A percentile compares a stretch with the other conserved stretches of the same genome.
Conservation (phyloP, 2,329 filamentous ascomycete genomes). For the Fusarium udum region DNA sequence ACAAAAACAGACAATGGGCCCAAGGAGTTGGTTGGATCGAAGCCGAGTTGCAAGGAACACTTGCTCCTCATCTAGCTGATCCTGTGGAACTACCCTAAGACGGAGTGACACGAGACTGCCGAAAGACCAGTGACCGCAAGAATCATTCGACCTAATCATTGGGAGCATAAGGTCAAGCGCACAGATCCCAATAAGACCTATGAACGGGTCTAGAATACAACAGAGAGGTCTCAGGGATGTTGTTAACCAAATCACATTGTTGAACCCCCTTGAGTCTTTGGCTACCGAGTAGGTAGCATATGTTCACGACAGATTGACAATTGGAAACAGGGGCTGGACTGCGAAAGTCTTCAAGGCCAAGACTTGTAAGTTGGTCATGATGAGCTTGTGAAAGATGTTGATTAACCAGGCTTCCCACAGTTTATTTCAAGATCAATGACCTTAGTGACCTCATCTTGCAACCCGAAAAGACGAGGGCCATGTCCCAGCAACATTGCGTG, state of each 20-base stretch:
- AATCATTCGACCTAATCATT: neutral
- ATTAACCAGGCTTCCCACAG: neutral
- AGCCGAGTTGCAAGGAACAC: neutral
- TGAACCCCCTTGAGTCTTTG: neutral
- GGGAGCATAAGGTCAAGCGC: neutral
- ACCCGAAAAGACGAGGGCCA: neutral
- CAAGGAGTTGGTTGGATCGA: neutral
- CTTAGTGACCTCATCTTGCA: fast-evolving
- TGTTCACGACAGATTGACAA: no score
- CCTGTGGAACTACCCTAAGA: neutral
- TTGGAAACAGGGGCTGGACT: neutral
- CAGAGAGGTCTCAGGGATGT: neutral
- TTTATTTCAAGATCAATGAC: neutral
- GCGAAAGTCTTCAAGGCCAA: fast-evolving
- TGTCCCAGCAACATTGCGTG: neutral
- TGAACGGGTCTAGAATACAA: neutral
- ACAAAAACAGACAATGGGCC: neutral
- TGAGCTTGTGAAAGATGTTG: neutral
- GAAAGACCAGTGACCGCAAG: neutral
- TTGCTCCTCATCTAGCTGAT: neutral
- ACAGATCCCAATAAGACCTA: neutral
- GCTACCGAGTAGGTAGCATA: neutral
- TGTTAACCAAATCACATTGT: neutral
- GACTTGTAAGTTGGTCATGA: neutral
- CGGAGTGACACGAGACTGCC: neutral